Percentiles rank a stretch among this genome's conserved stretches.
Conservation (phyloP, 306 rosid genomes). For the Malus sieversii region DNA sequence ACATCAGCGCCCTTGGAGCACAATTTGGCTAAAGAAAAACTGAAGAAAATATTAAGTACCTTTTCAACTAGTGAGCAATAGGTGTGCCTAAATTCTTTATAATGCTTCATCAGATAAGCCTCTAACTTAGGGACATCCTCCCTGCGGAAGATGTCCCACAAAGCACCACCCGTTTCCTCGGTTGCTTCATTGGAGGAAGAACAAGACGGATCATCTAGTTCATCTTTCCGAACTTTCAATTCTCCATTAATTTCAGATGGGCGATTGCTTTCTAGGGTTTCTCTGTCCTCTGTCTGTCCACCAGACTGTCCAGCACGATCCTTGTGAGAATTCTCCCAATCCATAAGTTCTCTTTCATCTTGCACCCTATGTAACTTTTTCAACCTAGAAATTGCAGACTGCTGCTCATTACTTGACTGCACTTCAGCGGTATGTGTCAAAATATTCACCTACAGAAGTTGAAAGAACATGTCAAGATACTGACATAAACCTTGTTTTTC, state of each 20-base stretch:
- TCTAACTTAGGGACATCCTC: slow-evolving; percentile 64
- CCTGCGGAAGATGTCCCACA: slow-evolving; percentile 84
- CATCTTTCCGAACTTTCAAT: slow-evolving; percentile 2
- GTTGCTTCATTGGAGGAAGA: slow-evolving; percentile 15
- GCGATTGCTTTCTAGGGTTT: slow-evolving; percentile 3
- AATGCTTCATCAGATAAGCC: slow-evolving; percentile 54
- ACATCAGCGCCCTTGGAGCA: not conserved
- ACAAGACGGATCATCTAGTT: slow-evolving; percentile 16
- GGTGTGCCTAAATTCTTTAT: slow-evolving; percentile 65
- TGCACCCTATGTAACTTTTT: slow-evolving; percentile 60
- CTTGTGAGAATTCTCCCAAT: slow-evolving; percentile 3
- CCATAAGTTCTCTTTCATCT: slow-evolving; percentile 40
- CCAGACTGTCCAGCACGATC: slow-evolving; percentile 5
- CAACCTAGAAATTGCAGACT: slow-evolving; percentile 36
- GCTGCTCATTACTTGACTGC: slow-evolving; percentile 32
- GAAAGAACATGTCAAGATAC: slow-evolving; percentile 3
- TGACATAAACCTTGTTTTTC: not conserved
- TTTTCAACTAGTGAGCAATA: slow-evolving; percentile 57
- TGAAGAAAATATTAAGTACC: slow-evolving; percentile 25
- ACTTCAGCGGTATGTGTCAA: slow-evolving; percentile 70
- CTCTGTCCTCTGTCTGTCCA: slow-evolving; percentile 15
- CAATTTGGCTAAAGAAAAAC: slow-evolving; percentile 5
- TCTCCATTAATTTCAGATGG: slow-evolving; percentile 20
- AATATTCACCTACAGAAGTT: slow-evolving; percentile 59
- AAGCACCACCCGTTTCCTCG: slow-evolving; percentile 44